Evolutionary conservation across 768 basidiomycete genomes (phyloP), one percentile per base, ranked within the genome.

Genomic region (Mycena sanguinolenta): DNA sequence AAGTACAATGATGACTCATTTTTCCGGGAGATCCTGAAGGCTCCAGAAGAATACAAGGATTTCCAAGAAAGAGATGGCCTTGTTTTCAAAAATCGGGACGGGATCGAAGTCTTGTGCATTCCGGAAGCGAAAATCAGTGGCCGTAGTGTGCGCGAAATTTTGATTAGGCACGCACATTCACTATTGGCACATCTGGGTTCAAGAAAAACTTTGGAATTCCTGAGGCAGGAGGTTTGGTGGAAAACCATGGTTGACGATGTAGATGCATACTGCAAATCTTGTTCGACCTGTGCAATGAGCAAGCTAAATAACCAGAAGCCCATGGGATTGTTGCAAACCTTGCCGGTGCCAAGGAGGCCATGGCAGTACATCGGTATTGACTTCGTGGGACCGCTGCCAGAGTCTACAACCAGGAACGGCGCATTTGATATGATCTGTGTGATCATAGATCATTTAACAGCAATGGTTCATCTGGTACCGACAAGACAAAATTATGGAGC

Each of bases 161-260:
- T 84, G 0, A 83, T 84, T 0, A 65, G 60, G 0, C 82, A 82
- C 12, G 82, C 81, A 0, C 83, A 84, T 38, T 81, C 80, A 1
- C 13, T 84, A 0, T 64, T 84, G 2, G 83, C 82, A 0, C 83
- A 84, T 39, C 67, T 84, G 0, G 82, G 83, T 2, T 4, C 69
- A 0, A 3, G 36, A 4, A 84, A 84, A 49, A 84, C 81, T 39
- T 64, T 73, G 19, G 58, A 69, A 14, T 66, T 50, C 23, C 70
- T 71, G 10, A 42, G 60, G 3, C 54, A 71, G 23, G 50, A 70
- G 9, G 67, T 69, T 5, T 69, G 67, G 67, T 69, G 67, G 67
- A 63, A 69, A 52, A 19, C 60, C 16, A 69, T 69, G 61, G 61
- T 69, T 0, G 36, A 57, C 3, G 67, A 69, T 39, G 61, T 69